Evolutionary conservation across 106 monocot genomes (phyloP).

Genomic region (Dendrobium huoshanense): DNA sequence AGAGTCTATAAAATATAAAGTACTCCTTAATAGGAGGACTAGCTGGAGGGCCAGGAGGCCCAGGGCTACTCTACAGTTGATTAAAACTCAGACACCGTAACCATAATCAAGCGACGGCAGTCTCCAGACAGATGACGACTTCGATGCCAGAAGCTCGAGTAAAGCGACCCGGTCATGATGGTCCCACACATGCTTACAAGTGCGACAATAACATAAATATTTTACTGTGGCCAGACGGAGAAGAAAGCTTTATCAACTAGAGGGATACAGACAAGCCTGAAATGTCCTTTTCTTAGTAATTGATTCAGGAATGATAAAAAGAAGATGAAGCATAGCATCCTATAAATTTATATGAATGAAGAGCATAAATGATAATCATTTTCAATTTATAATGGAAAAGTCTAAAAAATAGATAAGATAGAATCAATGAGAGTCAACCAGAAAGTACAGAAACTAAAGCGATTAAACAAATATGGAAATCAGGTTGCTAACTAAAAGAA

Average conservation of each 20-base stretch:
- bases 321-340: neutral
- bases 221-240: conserved; percentile 56
- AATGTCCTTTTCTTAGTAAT: neutral
- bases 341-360: neutral
- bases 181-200: conserved; percentile 59
- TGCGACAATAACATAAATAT: conserved; percentile 29
- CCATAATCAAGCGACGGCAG: conserved; percentile 81
- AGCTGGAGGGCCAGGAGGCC: too few species aligned
- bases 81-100: conserved; percentile 26
- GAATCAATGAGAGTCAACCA: neutral
- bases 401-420: neutral
- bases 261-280: conserved; percentile 20
- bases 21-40: neutral
- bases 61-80: neutral
- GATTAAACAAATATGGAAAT: neutral
- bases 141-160: conserved; percentile 18
- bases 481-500: neutral
- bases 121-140: conserved; percentile 45
- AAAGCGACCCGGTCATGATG: conserved; percentile 11
- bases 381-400: neutral
- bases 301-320: neutral
- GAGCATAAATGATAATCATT: neutral
- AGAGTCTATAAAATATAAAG: neutral
- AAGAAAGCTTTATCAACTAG: conserved; percentile 21
- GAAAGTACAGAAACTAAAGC: neutral